Evolutionary conservation across 2,329 filamentous ascomycete genomes (phyloP).

Genomic region (Coniochaeta sp.): DNA sequence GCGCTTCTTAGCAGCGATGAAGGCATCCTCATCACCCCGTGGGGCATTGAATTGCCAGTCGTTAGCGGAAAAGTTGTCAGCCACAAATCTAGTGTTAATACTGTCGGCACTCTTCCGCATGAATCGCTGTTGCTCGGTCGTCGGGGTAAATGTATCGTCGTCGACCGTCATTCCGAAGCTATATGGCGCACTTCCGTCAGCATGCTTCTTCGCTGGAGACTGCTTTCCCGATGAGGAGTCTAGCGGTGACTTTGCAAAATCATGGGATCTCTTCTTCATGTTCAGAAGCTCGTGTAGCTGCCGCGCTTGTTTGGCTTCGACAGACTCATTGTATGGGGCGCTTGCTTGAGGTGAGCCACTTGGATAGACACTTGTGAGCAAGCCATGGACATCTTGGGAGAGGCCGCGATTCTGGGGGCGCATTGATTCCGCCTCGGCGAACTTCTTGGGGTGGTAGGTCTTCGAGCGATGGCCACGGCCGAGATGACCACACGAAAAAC

Average conservation of each 20-base stretch:
- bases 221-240: not conserved
- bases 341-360: constrained; percentile 1
- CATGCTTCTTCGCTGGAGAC: constrained; percentile 10
- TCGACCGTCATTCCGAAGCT: constrained; percentile 46
- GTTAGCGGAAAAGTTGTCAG: constrained; percentile 34
- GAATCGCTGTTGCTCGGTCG: constrained; percentile 33
- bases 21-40: constrained; percentile 21
- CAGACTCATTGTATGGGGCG: not conserved
- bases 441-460: not conserved
- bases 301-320: not conserved
- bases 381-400: not conserved
- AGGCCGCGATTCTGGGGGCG: not conserved
- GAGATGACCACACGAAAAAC: not conserved
- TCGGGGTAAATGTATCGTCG: constrained; percentile 32
- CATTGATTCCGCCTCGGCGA: not conserved
- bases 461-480: constrained; percentile 5
- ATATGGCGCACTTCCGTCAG: constrained; percentile 16
- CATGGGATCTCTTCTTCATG: constrained; percentile 1
- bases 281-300: not conserved
- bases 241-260: not conserved
- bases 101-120: constrained; percentile 47
- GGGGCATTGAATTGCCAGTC: constrained; percentile 48
- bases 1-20: constrained; percentile 23
- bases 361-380: not conserved
- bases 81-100: constrained; percentile 55